A percentile compares a stretch with the other conserved stretches of the same genome.
phyloP scores from a whole-genome alignment of 805 yeast species.

The Cyberlindnera subsufficiens region DNA sequence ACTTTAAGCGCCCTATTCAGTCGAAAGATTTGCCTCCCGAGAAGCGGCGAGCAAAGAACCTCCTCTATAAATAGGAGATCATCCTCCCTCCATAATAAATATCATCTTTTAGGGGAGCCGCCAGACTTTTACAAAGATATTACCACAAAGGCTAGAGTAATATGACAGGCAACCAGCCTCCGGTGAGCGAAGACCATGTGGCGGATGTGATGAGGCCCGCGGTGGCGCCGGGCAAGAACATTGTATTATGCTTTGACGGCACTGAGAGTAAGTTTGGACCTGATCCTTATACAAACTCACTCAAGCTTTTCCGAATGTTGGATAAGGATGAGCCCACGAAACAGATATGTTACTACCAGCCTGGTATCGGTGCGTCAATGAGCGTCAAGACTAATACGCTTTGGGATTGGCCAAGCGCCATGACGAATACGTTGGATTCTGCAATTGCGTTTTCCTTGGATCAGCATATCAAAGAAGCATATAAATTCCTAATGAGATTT shows the following conservation, averaged over 20 bases:
- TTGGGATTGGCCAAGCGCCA: slow-evolving; percentile 13
- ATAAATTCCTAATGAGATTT: slow-evolving; percentile 42
- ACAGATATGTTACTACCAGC: slow-evolving; percentile 60
- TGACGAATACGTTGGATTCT: slow-evolving; percentile 32
- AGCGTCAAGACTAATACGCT: slow-evolving; percentile 29
- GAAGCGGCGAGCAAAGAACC: too few relatives aligned
- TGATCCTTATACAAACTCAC: slow-evolving; percentile 46
- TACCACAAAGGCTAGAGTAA: too few relatives aligned
- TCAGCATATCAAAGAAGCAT: slow-evolving; percentile 53
- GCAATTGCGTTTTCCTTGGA: slow-evolving; percentile 50
- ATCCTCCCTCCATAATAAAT: too few relatives aligned
- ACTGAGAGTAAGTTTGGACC: slow-evolving; percentile 55
- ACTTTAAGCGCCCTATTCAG: too few relatives aligned
- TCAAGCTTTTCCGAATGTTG: slow-evolving; percentile 46
- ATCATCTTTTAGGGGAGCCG: too few relatives aligned
- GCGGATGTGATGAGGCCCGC: too few relatives aligned
- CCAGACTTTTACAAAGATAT: too few relatives aligned
- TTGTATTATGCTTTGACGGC: slow-evolving; percentile 59
- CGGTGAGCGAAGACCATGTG: too few relatives aligned
- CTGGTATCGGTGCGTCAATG: slow-evolving; percentile 57
- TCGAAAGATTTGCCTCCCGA: too few relatives aligned
- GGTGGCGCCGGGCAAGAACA: slow-evolving; percentile 27
- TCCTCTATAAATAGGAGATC: too few relatives aligned
- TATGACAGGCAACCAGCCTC: too few relatives aligned
- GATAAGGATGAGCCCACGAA: slow-evolving; percentile 33